Evolutionary conservation across 495 filamentous ascomycete genomes (phyloP), one percentile per base, ranked within the genome.

Genomic region (Aspergillus heteromorphus): DNA sequence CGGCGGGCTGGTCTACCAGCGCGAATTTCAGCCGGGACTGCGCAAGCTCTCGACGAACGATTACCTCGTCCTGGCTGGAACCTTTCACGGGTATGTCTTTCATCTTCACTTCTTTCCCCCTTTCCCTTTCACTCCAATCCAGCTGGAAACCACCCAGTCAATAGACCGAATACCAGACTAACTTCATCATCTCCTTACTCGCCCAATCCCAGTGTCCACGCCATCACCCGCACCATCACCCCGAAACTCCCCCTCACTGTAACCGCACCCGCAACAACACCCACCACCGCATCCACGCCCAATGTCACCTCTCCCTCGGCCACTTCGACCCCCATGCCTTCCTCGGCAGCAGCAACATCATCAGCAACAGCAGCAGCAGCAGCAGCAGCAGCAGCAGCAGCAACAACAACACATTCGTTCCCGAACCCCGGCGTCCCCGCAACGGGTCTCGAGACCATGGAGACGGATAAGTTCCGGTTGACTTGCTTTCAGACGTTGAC

Each of bases 401-500:
- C n/a, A n/a, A n/a, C n/a, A n/a, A n/a, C n/a, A 23, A 61, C 67
- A 25, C 70, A 69, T 56, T 51, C 61, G 73, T 75, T 58, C 78
- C 83, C 58, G 67, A 84, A 56, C 79, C 80, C 60, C 67, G 75
- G 57, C 76, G 55, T 70, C 13, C 66, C 72, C 14, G 56, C 59
- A 9, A 78, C 87, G 0, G 93, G 93, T 13, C 78, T 98, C 43
- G 93, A 98, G 70, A 84, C 91, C 41, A 82, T 98, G 40, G 93
- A 98, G 74, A 87, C 87, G 18, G 86, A 91, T 55, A 85, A 86
- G 67, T 98, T 98, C 73, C 85, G 92, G 21, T 75, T 98, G 66
- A 92, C 91, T 48, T 98, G 93, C 71, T 97, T 96, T 79, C 88
- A 88, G 65, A 97, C 93, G 0, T 61, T 92, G 62, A 97, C 93